A percentile compares a stretch with the other conserved stretches of the same genome.
Conservation (phyloP, 2,329 filamentous ascomycete species). For the Aspergillus eucalypticola region DNA sequence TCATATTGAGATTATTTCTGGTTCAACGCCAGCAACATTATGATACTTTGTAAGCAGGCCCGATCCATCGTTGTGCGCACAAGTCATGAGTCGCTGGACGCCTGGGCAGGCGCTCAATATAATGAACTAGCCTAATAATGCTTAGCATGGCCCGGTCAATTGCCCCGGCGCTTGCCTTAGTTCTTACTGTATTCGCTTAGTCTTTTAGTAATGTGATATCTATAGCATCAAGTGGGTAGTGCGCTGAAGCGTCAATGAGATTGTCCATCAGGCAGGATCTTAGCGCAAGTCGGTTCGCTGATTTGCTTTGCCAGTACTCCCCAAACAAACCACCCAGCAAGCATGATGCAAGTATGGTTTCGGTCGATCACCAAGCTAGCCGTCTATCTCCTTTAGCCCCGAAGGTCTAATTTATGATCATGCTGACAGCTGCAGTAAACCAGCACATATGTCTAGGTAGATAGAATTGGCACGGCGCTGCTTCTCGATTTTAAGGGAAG, state of each 20-base stretch:
- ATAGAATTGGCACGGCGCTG: background rate
- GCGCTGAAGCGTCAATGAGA: background rate
- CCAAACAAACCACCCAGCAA: background rate
- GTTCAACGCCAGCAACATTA: background rate
- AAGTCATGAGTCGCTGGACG: background rate
- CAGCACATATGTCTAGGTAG: background rate
- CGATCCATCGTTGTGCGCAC: background rate
- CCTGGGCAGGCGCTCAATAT: background rate
- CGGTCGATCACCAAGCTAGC: background rate
- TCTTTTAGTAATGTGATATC: background rate
- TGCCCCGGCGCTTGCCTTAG: background rate
- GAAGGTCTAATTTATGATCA: background rate
- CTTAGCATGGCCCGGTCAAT: background rate
- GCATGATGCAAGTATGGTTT: too few species aligned
- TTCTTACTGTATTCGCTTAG: background rate
- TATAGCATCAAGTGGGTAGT: background rate
- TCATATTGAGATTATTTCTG: too few species aligned
- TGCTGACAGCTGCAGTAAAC: background rate
- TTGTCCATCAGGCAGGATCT: background rate
- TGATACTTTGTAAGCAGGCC: background rate
- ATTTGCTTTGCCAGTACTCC: background rate
- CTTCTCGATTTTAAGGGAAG: background rate
- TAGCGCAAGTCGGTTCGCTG: background rate
- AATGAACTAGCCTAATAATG: background rate
- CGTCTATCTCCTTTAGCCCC: background rate